phyloP scores from a whole-genome alignment of 352 stramenopile genomes.

The Phytophthora syringae region DNA sequence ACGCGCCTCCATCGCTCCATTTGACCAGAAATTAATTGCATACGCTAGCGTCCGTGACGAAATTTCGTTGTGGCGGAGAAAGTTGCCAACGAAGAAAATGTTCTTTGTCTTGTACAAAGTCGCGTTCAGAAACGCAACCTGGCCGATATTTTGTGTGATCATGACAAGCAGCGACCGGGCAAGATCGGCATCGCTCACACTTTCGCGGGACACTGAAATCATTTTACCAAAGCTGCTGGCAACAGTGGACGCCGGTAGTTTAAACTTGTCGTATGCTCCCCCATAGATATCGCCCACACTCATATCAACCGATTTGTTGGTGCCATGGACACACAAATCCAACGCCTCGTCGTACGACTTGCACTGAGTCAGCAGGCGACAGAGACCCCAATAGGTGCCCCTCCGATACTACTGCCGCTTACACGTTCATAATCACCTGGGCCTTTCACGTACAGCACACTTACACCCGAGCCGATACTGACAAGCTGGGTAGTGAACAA shows the following conservation, averaged over 20 bases:
- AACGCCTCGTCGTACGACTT: constrained; percentile 86
- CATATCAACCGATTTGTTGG: constrained; percentile 94
- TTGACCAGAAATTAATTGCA: constrained; percentile 99
- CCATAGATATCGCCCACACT: constrained; percentile 99
- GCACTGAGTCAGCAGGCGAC: constrained; percentile 93
- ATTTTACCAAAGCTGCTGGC: constrained; percentile 97
- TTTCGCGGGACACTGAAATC: constrained; percentile 68
- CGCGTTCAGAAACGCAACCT: constrained; percentile 98
- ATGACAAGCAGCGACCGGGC: constrained; percentile 97
- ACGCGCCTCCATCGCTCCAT: constrained; percentile 90
- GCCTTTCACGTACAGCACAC: constrained; percentile 94
- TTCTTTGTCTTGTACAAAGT: constrained; percentile 96
- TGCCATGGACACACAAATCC: constrained; percentile 79
- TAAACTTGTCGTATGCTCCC: constrained; percentile 94
- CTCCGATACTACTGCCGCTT: constrained; percentile 98
- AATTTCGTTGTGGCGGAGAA: constrained; percentile 98
- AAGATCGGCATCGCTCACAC: constrained; percentile 95
- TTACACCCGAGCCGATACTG: constrained; percentile 98
- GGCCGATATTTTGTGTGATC: constrained; percentile 98
- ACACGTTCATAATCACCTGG: constrained; percentile 96
- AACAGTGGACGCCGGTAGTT: constrained; percentile 91
- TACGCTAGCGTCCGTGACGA: constrained; percentile 92
- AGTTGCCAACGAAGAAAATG: constrained; percentile 98
- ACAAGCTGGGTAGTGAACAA: constrained; percentile 77
- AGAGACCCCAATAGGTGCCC: constrained; percentile 99